Evolutionary conservation across 2,329 filamentous ascomycete species (phyloP).

Genomic region (Xylaria digitata): DNA sequence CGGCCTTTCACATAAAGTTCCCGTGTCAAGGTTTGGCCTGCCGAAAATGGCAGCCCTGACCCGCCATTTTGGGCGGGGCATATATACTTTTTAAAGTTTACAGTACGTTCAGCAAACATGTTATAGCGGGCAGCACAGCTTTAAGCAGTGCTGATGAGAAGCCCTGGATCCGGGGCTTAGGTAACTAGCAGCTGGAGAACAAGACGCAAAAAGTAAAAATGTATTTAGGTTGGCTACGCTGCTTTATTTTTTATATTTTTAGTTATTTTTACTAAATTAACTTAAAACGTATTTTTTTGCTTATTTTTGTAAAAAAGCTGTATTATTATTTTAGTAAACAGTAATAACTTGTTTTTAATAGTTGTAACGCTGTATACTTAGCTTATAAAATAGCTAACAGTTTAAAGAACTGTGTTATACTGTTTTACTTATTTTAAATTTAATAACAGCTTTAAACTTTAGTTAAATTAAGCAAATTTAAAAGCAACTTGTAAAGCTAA

Average conservation of each 20-base stretch:
- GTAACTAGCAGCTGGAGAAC: neutral
- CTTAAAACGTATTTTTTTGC: neutral
- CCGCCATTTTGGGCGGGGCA: neutral
- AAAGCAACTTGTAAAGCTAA: neutral
- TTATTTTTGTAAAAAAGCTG: too few species aligned
- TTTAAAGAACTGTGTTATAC: neutral
- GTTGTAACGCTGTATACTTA: neutral
- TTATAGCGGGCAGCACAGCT: neutral
- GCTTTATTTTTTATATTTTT: neutral
- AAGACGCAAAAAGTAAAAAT: constrained; percentile 1
- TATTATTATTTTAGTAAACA: neutral
- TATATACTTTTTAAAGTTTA: neutral
- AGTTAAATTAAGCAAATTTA: neutral
- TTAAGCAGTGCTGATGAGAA: neutral
- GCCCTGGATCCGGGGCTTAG: neutral
- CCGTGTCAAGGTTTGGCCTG: neutral
- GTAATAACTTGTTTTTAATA: neutral
- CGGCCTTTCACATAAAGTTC: too few species aligned
- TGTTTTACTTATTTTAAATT: neutral
- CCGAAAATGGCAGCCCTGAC: too few species aligned
- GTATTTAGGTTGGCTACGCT: neutral
- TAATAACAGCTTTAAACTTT: neutral
- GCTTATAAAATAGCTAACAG: too few species aligned
- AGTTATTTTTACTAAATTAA: neutral
- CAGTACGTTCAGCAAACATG: neutral